Conservation (phyloP, 305 asterid genomes). For the Ilex paraguariensis region DNA sequence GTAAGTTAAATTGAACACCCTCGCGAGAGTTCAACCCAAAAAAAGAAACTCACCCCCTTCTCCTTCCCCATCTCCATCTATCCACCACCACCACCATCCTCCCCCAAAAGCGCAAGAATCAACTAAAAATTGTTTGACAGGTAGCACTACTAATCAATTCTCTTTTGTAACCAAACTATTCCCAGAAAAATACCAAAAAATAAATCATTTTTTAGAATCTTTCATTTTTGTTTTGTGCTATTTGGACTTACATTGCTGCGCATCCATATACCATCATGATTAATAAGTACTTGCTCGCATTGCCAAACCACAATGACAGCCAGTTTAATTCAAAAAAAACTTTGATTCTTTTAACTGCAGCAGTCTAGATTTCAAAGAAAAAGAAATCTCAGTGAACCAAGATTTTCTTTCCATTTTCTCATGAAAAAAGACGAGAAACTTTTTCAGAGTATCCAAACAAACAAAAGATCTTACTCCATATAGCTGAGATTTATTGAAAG, state of each 20-base stretch:
- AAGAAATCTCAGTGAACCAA: constrained; percentile 40
- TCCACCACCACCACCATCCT: too few relatives aligned
- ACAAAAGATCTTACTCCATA: constrained; percentile 62
- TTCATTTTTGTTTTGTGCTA: too few relatives aligned
- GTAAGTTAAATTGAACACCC: too few relatives aligned
- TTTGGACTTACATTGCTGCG: constrained; percentile 1
- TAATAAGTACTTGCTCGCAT: constrained; percentile 24
- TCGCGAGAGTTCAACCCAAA: too few relatives aligned
- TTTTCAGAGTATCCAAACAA: constrained; percentile 35
- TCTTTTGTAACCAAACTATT: too few relatives aligned
- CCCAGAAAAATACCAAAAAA: too few relatives aligned
- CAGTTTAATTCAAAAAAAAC: constrained; percentile 15
- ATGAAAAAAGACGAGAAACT: constrained; percentile 15
- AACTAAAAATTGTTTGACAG: too few relatives aligned
- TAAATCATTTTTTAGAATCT: too few relatives aligned
- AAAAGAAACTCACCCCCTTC: too few relatives aligned
- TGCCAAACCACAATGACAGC: background rate
- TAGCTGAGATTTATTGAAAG: constrained; percentile 59
- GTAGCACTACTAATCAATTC: too few relatives aligned
- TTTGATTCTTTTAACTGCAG: background rate
- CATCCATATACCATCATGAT: constrained; percentile 30
- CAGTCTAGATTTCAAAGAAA: constrained; percentile 25
- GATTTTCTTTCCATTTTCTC: constrained; percentile 38
- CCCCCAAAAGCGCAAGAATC: too few relatives aligned
- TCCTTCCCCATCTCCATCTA: too few relatives aligned